Base-by-base conservation (phyloP, 108 stramenopile genomes). In the Nitzschia sp. region DNA sequence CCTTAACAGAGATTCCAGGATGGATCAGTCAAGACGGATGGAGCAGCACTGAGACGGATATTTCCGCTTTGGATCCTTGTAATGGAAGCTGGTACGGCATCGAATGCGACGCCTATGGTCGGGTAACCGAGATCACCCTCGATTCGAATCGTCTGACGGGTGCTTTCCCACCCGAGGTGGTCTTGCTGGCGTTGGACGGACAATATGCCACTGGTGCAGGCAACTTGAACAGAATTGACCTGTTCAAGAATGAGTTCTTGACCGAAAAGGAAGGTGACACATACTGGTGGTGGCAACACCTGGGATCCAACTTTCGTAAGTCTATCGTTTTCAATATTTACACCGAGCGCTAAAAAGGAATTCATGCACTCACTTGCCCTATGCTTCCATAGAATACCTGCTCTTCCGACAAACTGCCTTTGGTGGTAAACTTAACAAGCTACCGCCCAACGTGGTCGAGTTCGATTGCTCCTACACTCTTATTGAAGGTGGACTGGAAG, bases 301-400 rank as follows among this genome's bases (percentile, higher is more conserved):
- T 59, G 31, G 68, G 68, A 67, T 67, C 66, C 5, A 68, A 72
- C 23, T 59, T 73, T 27, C 38, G 78, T 77, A 64, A 64, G 76
- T 42, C 1, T 2, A 27, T 27, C n/a, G n/a, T n/a, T n/a, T n/a
- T n/a, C n/a, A n/a, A n/a, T n/a, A n/a, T n/a, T n/a, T n/a, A n/a
- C n/a, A n/a, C n/a, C 6, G 1, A 11, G 21, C 9, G n/a, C 46
- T 46, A n/a, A 46, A 46, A 46, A 46, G n/a, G n/a, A 46, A 46
- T 46, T n/a, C 17, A 1, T 49, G 18, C 46, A 19, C 28, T 24
- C 48, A 21, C 19, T 28, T 27, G 23, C 53, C 3, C 36, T 31
- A 54, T 47, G 24, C 38, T 8, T 15, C 33, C 55, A 5, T 21
- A 33, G 36, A 19, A 64, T 61, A 42, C n/a, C 54, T 64, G 1